Conservation (phyloP, 2,329 filamentous ascomycete species). For the Plectosphaerella plurivora region DNA sequence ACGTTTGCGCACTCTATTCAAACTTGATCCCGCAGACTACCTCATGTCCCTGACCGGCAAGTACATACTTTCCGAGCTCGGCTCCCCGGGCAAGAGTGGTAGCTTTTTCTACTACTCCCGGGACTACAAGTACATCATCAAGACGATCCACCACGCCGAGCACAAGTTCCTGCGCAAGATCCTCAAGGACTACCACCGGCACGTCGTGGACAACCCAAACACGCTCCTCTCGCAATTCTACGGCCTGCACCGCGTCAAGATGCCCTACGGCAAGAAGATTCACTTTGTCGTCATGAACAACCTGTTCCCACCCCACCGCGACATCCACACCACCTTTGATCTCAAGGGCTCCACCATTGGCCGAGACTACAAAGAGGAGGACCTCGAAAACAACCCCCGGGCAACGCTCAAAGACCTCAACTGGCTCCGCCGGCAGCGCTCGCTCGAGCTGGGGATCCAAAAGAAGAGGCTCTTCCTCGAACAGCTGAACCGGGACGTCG, state of each 20-base stretch:
- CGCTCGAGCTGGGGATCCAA: conserved; percentile 81
- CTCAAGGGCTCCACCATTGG: conserved; percentile 95
- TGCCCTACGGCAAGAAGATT: conserved; percentile 96
- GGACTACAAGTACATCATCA: conserved; percentile 99
- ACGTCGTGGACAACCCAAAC: conserved; percentile 90
- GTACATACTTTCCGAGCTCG: conserved; percentile 95
- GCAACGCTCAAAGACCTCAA: conserved; percentile 96
- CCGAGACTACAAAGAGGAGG: conserved; percentile 84
- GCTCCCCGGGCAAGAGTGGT: conserved; percentile 94
- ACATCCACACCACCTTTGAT: conserved; percentile 96
- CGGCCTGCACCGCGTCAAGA: conserved; percentile 94
- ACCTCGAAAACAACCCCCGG: conserved; percentile 81
- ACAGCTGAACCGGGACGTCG: conserved; percentile 84
- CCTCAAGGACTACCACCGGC: conserved; percentile 86
- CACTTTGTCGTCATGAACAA: conserved; percentile 99
- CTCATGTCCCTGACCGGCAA: conserved; percentile 97
- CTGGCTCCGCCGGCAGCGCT: conserved; percentile 81
- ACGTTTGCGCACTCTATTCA: conserved; percentile 80
- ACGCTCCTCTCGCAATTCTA: conserved; percentile 98
- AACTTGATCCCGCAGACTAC: conserved; percentile 93
- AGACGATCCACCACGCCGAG: conserved; percentile 95
- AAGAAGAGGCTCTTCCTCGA: conserved; percentile 87
- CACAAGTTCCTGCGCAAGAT: conserved; percentile 83
- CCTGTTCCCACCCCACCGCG: conserved; percentile 91
- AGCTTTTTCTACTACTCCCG: conserved; percentile 99